phyloP scores from a whole-genome alignment of 2,329 filamentous ascomycete genomes.

The Botrytis byssoidea region DNA sequence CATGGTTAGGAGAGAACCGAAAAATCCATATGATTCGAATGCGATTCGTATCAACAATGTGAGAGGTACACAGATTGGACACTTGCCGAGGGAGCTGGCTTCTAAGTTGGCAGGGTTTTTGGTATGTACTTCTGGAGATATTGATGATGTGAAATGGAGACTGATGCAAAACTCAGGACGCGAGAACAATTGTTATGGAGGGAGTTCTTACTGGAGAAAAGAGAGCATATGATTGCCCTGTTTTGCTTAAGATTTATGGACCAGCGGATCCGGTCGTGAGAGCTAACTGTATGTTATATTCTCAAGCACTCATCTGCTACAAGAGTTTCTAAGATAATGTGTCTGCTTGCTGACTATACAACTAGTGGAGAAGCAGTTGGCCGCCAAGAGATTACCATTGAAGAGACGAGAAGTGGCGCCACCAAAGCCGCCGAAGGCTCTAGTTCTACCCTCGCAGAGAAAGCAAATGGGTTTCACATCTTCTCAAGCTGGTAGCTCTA shows the following conservation, averaged over 20 bases:
- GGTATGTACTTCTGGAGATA: conserved; percentile 44
- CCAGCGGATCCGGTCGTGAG: conserved; percentile 55
- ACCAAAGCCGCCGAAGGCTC: conserved; percentile 51
- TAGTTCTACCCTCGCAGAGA: conserved; percentile 51
- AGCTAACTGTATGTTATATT: conserved; percentile 37
- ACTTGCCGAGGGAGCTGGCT: conserved; percentile 66
- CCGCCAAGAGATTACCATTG: conserved; percentile 14
- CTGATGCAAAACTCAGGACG: conserved; percentile 46
- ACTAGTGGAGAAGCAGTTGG: conserved; percentile 2
- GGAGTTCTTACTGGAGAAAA: conserved; percentile 67
- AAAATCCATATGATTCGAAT: conserved; percentile 69
- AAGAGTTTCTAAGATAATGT: not conserved
- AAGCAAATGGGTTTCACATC: conserved; percentile 32
- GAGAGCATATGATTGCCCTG: conserved; percentile 67
- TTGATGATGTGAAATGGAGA: not conserved
- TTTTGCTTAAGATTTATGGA: conserved; percentile 68
- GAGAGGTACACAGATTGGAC: conserved; percentile 71
- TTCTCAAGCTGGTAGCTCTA: conserved; percentile 29
- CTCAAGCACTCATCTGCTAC: not conserved
- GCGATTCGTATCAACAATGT: conserved; percentile 80
- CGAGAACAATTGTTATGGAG: conserved; percentile 62
- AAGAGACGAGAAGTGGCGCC: conserved; percentile 38
- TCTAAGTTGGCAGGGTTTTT: conserved; percentile 73
- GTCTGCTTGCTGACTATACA: not conserved
- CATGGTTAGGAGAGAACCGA: conserved; percentile 61